Conservation (phyloP, 148 eudicot species). For the Camellia granthamiana region DNA sequence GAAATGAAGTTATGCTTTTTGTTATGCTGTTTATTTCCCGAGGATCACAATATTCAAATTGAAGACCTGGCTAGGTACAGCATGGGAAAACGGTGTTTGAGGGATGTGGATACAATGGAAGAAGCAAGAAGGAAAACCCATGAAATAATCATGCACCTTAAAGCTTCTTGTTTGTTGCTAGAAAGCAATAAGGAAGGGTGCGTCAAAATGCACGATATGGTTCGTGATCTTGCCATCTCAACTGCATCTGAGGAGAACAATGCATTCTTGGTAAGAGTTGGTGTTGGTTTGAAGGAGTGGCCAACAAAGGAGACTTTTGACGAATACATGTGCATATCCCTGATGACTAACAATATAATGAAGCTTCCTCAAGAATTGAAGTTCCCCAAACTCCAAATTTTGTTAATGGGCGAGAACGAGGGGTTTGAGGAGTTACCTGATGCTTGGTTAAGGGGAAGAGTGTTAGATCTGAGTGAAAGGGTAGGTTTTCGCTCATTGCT, state of each 20-base stretch:
- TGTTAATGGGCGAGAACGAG: not conserved
- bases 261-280: not conserved
- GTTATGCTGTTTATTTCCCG: not conserved
- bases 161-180: constrained; percentile 2
- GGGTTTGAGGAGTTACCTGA: not conserved
- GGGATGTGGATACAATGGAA: not conserved
- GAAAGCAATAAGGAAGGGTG: not conserved
- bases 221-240: constrained; percentile 4
- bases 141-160: not conserved
- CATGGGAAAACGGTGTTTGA: not conserved
- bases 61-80: not conserved
- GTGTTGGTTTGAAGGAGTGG: not conserved
- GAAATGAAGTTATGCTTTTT: not conserved
- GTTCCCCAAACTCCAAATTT: not conserved
- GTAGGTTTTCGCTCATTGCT: not conserved
- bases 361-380: not conserved
- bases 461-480: constrained; percentile 5
- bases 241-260: not conserved
- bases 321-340: not conserved
- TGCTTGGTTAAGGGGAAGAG: not conserved
- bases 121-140: not conserved
- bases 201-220: constrained; percentile 2
- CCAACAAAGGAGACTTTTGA: not conserved
- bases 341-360: not conserved
- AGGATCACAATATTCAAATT: not conserved